Percentiles rank a stretch among this genome's conserved stretches.
phyloP scores from a whole-genome alignment of 176 grass and related monocot genomes.

The Zizania latifolia region DNA sequence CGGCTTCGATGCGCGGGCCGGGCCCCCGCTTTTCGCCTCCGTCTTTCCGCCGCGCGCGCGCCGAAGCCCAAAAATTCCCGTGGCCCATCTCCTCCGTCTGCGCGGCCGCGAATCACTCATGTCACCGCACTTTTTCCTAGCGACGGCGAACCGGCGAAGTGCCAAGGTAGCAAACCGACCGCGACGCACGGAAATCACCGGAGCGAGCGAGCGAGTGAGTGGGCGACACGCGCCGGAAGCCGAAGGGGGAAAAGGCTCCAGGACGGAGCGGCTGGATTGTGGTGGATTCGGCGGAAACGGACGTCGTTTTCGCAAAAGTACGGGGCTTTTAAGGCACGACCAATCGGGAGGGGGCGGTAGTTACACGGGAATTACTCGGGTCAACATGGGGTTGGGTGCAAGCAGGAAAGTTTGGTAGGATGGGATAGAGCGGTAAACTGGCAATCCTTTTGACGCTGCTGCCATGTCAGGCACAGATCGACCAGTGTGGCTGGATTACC shows the following conservation, averaged over 20 bases:
- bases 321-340: constrained; percentile 11
- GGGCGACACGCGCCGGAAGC: neutral
- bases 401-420: neutral
- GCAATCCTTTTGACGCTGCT: neutral
- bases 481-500: neutral
- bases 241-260: neutral
- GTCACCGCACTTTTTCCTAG: neutral
- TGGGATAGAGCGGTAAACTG: neutral
- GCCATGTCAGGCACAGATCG: constrained; percentile 41
- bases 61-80: neutral
- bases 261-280: neutral
- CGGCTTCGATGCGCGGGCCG: constrained; percentile 1
- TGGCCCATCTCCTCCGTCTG: neutral
- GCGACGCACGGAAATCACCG: neutral
- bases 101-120: neutral
- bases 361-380: neutral
- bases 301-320: constrained; percentile 25
- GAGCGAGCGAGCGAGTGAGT: neutral
- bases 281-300: neutral
- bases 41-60: constrained; percentile 17
- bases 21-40: neutral
- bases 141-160: too few species aligned
- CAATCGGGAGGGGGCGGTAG: neutral
- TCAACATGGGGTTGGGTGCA: constrained; percentile 6
- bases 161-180: neutral